phyloP scores from a whole-genome alignment of 495 filamentous ascomycete genomes.

The Penicillium pancosmium region DNA sequence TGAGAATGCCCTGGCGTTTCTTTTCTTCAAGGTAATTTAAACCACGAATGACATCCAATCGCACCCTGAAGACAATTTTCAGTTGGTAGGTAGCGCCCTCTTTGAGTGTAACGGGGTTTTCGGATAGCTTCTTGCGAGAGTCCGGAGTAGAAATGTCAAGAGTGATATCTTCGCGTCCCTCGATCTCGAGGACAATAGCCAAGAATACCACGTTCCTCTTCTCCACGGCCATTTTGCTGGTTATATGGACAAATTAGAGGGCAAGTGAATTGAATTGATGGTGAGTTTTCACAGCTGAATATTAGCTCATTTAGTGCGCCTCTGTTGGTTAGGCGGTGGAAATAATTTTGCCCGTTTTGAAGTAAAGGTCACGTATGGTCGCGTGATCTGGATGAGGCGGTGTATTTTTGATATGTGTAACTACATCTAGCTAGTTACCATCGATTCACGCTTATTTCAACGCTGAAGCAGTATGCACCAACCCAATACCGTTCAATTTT shows the following conservation, averaged over 20 bases:
- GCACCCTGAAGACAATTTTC: conserved; percentile 4
- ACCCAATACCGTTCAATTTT: neutral
- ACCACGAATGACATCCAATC: neutral
- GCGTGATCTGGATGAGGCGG: too few species aligned
- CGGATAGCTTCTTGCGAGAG: conserved; percentile 8
- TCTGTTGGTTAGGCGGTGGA: neutral
- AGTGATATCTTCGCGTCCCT: conserved; percentile 3
- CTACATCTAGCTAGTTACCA: too few species aligned
- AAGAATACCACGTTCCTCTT: neutral
- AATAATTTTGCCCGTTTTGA: too few species aligned
- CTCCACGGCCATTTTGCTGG: neutral
- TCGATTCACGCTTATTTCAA: neutral
- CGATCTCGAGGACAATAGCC: neutral
- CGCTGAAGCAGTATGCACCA: neutral
- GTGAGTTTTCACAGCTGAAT: neutral
- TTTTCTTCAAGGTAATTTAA: conserved; percentile 4
- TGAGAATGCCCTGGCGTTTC: conserved; percentile 3
- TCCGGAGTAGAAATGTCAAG: conserved; percentile 5
- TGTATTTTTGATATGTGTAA: too few species aligned
- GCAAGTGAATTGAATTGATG: neutral
- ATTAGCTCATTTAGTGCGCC: neutral
- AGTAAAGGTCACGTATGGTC: too few species aligned
- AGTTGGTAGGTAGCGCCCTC: conserved; percentile 3
- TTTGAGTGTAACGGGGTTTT: conserved; percentile 1
- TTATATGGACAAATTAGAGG: neutral